These are phyloP conservation scores for Trametes versicolor DNA, from an alignment of 1,284 basidiomycete genomes.

Conservation along the genomic window DNA sequence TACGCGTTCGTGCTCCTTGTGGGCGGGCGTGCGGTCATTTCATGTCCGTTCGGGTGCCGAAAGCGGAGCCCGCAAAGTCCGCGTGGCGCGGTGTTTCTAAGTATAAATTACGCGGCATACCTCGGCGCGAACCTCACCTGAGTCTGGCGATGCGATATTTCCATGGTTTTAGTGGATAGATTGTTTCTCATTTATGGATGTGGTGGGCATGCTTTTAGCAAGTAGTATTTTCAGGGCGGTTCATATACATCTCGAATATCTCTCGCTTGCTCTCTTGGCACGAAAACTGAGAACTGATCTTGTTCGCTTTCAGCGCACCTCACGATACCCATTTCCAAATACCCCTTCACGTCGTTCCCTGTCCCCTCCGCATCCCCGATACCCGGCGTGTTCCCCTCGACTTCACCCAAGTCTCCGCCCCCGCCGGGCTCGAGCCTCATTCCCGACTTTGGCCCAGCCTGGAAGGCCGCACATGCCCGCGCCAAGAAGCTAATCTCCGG, in stretches of 20 bases:
- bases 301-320: constrained; percentile 25
- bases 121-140: too few relatives aligned
- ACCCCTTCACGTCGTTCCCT: constrained; percentile 45
- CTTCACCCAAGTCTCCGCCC: constrained; percentile 43
- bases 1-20: too few relatives aligned
- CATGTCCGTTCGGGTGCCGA: too few relatives aligned
- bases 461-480: constrained; percentile 50
- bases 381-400: constrained; percentile 41
- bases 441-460: constrained; percentile 56
- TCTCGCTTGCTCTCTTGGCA: too few relatives aligned
- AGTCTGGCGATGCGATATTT: too few relatives aligned
- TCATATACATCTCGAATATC: too few relatives aligned
- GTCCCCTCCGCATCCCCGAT: constrained; percentile 43
- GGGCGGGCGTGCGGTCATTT: not conserved
- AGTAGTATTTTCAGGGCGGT: too few relatives aligned
- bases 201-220: too few relatives aligned
- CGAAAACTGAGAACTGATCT: not conserved
- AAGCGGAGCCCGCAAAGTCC: too few relatives aligned
- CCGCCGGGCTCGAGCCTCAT: constrained; percentile 44
- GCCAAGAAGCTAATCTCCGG: constrained; percentile 48
- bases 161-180: too few relatives aligned
- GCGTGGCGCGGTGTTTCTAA: not conserved
- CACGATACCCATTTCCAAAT: constrained; percentile 32
- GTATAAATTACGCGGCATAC: too few relatives aligned
- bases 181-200: too few relatives aligned